Conservation (phyloP, 108 stramenopile species). For the Stephanodiscus triporus region DNA sequence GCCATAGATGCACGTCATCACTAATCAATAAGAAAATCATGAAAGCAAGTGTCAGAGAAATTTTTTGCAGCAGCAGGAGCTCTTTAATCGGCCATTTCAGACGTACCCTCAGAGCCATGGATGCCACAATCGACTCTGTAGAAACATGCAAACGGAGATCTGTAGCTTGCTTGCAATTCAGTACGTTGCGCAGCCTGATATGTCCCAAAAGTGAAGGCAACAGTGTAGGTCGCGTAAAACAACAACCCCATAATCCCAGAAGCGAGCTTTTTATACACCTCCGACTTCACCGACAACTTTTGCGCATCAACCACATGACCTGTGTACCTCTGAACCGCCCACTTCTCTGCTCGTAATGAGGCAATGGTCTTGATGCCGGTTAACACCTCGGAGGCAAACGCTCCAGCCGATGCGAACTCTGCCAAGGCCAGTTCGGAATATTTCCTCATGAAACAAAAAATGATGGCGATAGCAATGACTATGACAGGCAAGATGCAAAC, state of each 20-base stretch:
- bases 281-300: slow-evolving; percentile 26
- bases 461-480: slow-evolving; percentile 38
- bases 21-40: background rate
- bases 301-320: slow-evolving; percentile 35
- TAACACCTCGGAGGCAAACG: slow-evolving; percentile 47
- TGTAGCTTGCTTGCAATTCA: slow-evolving; percentile 4
- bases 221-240: slow-evolving; percentile 42
- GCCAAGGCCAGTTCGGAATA: slow-evolving; percentile 13
- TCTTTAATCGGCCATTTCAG: no score
- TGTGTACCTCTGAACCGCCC: slow-evolving; percentile 38
- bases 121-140: slow-evolving; percentile 33
- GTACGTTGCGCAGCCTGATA: slow-evolving; percentile 33
- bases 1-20: slow-evolving; percentile 46
- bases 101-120: slow-evolving; percentile 17
- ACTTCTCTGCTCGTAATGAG: slow-evolving; percentile 40
- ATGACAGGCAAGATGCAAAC: slow-evolving; percentile 45
- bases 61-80: no score
- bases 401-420: slow-evolving; percentile 36
- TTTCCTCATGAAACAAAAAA: slow-evolving; percentile 46
- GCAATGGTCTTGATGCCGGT: slow-evolving; percentile 54
- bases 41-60: no score
- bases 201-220: slow-evolving; percentile 48
- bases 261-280: slow-evolving; percentile 26
- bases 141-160: slow-evolving; percentile 20
- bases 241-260: slow-evolving; percentile 36